Evolutionary conservation across 2,329 filamentous ascomycete genomes (phyloP), one percentile per base, ranked within the genome.

Genomic region (Colletotrichum sp.): DNA sequence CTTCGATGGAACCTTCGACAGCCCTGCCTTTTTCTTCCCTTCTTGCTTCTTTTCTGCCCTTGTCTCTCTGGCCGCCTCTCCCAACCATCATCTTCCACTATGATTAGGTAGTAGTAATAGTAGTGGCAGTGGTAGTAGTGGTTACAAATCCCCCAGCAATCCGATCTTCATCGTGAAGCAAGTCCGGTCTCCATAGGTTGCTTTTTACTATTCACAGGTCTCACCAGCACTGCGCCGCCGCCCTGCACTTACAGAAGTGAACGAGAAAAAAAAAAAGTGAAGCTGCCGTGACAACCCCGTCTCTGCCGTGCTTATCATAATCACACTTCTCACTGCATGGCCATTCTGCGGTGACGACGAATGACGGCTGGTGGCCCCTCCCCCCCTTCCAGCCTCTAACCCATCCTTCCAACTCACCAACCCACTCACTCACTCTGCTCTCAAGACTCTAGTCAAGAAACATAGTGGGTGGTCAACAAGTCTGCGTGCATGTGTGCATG

Each of bases 1-100:
- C 36, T 66, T 66, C 36, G 71, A 60, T 58, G 30, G 63, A 55
- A 72, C 32, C 63, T 60, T 57, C 70, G 73, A 73, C 73, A 76
- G 73, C 73, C 73, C 73, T 73, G 73, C 64, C 34, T 73, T 72
- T 75, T 38, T 36, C 28, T 24, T 16, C 10, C 28, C 32, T 9
- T 38, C 15, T 28, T 48, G 18, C 43, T 48, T 48, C 43, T 48
- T 48, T 48, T 21, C n/a, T 21, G 43, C n/a, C 43, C 43, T 48
- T 48, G 43, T 48, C 43, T n/a, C 38, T n/a, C 43, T 21, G n/a
- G 18, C n/a, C 38, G 38, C 6, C 38, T 48, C 0, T 16, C 43
- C 43, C 43, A 48, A 48, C 43, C 43, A n/a, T 43, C 38, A 43
- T 18, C 38, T 21, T 48, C n/a, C n/a, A 7, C 18, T 21, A 13